Percentiles rank a stretch among this genome's conserved stretches.
Conservation (phyloP, 345 rosid genomes). For the Litchi chinensis region DNA sequence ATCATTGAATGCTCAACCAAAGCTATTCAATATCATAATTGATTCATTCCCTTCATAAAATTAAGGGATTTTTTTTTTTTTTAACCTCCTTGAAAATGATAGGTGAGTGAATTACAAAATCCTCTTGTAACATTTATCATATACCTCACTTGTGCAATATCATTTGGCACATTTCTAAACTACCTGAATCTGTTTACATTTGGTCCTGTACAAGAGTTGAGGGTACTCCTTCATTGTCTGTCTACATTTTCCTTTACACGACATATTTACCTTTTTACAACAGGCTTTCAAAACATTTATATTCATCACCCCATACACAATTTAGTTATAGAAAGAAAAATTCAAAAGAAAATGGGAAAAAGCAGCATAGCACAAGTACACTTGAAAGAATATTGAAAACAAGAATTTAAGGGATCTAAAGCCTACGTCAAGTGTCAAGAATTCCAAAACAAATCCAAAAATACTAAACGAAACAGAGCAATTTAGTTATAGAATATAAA, state of each 20-base stretch:
- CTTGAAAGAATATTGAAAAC: neutral
- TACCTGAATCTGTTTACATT: neutral
- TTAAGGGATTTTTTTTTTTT: no score
- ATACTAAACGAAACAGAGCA: neutral
- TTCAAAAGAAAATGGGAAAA: neutral
- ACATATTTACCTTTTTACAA: neutral
- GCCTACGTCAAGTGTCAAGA: neutral
- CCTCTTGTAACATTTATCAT: neutral
- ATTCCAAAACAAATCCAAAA: neutral
- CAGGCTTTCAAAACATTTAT: neutral
- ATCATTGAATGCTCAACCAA: neutral
- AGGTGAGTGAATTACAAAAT: no score
- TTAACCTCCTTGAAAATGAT: neutral
- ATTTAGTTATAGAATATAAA: neutral
- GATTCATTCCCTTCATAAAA: no score
- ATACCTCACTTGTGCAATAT: neutral
- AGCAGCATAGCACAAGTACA: neutral
- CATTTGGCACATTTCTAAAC: neutral
- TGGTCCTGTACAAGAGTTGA: neutral
- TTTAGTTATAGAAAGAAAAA: no score
- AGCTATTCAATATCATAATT: neutral
- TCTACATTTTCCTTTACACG: neutral
- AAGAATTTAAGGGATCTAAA: neutral
- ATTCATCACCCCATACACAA: neutral
- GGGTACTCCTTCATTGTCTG: neutral